phyloP scores from a whole-genome alignment of 352 stramenopile species.

The Globisporangium nagaii region DNA sequence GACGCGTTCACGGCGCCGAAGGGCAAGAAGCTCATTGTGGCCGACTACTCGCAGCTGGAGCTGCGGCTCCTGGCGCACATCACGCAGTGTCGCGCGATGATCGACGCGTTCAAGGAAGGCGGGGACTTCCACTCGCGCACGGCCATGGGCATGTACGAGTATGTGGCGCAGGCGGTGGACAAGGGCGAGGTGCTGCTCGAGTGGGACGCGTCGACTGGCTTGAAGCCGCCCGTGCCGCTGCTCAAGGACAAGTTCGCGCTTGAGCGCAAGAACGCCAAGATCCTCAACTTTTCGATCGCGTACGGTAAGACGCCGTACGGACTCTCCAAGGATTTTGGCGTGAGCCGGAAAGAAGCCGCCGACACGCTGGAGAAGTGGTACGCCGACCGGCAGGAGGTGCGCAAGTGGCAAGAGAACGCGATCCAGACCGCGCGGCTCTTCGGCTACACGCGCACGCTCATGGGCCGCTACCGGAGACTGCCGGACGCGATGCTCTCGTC shows the following conservation, averaged over 20 bases:
- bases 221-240: conserved; percentile 87
- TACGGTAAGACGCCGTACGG: conserved; percentile 99
- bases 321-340: conserved; percentile 89
- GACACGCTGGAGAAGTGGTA: conserved; percentile 97
- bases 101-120: conserved; percentile 93
- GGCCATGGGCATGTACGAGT: conserved; percentile 99
- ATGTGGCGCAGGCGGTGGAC: conserved; percentile 95
- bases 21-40: conserved; percentile 97
- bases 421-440: conserved; percentile 84
- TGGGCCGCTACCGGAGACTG: conserved; percentile 96
- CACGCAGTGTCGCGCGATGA: conserved; percentile 98
- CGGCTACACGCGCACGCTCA: conserved; percentile 93
- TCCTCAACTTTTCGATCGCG: conserved; percentile 99
- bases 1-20: conserved; percentile 89
- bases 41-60: conserved; percentile 99
- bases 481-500: conserved; percentile 87
- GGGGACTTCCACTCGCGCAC: conserved; percentile 93
- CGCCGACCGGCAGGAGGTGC: conserved; percentile 84
- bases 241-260: conserved; percentile 98
- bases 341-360: conserved; percentile 70
- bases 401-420: conserved; percentile 92
- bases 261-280: conserved; percentile 98
- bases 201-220: conserved; percentile 93
- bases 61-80: conserved; percentile 98
- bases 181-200: conserved; percentile 96